Percentiles rank a stretch among this genome's conserved stretches.
These are phyloP conservation scores for Jatropha multifida DNA, from an alignment of 441 rosid genomes.

Conservation along the genomic window DNA sequence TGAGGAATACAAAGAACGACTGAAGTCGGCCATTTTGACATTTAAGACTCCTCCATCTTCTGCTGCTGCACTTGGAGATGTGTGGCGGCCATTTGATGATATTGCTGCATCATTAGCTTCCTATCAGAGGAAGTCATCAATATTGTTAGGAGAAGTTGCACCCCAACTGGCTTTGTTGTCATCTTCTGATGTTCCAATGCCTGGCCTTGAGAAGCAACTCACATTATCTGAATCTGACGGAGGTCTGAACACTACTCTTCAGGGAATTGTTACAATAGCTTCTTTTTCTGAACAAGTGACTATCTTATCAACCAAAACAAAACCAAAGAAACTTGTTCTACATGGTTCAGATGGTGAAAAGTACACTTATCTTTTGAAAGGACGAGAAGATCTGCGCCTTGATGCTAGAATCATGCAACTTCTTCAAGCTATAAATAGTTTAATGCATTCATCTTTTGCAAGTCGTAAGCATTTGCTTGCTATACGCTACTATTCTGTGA, in stretches of 20 bases:
- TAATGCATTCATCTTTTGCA: slow-evolving; percentile 60
- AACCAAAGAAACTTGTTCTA: slow-evolving; percentile 90
- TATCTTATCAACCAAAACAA: slow-evolving; percentile 90
- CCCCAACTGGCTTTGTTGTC: slow-evolving; percentile 86
- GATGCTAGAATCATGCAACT: slow-evolving; percentile 99
- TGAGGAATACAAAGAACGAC: slow-evolving; percentile 68
- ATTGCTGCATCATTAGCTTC: slow-evolving; percentile 92
- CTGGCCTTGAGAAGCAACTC: slow-evolving; percentile 92
- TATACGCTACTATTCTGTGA: slow-evolving; percentile 91
- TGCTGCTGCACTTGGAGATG: slow-evolving; percentile 77
- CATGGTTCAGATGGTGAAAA: slow-evolving; percentile 94
- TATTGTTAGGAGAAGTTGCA: slow-evolving; percentile 91
- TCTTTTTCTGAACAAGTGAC: slow-evolving; percentile 77
- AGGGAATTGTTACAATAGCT: slow-evolving; percentile 77
- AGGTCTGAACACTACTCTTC: slow-evolving; percentile 49
- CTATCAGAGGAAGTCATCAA: slow-evolving; percentile 83
- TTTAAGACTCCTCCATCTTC: slow-evolving; percentile 91
- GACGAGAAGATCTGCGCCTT: slow-evolving; percentile 98
- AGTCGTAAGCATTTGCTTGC: slow-evolving; percentile 61
- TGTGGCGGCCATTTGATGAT: slow-evolving; percentile 90
- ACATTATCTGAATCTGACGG: slow-evolving; percentile 54
- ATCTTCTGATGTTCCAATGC: slow-evolving; percentile 97
- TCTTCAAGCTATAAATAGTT: slow-evolving; percentile 87
- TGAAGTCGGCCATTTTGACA: slow-evolving; percentile 69
- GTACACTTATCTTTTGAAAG: slow-evolving; percentile 90